These are phyloP conservation scores for Aphanomyces euteiches DNA, from an alignment of 352 stramenopile species.

Conservation along the genomic window DNA sequence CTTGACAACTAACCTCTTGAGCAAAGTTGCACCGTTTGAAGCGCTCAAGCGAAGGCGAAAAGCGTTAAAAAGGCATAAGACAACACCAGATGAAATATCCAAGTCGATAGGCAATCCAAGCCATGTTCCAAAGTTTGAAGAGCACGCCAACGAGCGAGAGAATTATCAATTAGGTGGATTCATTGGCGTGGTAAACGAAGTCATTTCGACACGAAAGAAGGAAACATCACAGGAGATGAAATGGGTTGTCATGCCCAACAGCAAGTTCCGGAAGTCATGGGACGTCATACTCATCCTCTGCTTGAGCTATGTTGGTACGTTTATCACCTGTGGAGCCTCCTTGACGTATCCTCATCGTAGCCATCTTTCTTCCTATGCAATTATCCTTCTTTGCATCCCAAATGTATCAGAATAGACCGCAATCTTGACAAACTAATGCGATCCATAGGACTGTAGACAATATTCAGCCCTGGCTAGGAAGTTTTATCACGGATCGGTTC, in stretches of 20 bases:
- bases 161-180: constrained; percentile 24
- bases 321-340: too few relatives aligned
- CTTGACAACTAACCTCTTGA: not conserved
- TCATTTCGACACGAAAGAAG: constrained; percentile 18
- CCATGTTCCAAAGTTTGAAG: constrained; percentile 11
- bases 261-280: constrained; percentile 13
- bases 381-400: constrained; percentile 8
- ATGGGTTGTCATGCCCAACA: constrained; percentile 24
- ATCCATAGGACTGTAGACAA: constrained; percentile 15
- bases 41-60: too few relatives aligned
- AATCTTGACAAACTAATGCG: not conserved
- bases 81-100: too few relatives aligned
- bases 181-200: constrained; percentile 23
- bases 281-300: constrained; percentile 15
- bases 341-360: not conserved
- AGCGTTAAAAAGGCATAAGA: too few relatives aligned
- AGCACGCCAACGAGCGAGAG: constrained; percentile 20
- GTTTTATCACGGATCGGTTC: constrained; percentile 12
- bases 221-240: not conserved
- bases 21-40: not conserved
- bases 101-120: not conserved
- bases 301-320: constrained; percentile 15
- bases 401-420: not conserved
- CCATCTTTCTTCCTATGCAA: constrained; percentile 19
- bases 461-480: not conserved